Conservation (phyloP, 192 early-diverging fungal species). For the Linnemannia exigua region DNA sequence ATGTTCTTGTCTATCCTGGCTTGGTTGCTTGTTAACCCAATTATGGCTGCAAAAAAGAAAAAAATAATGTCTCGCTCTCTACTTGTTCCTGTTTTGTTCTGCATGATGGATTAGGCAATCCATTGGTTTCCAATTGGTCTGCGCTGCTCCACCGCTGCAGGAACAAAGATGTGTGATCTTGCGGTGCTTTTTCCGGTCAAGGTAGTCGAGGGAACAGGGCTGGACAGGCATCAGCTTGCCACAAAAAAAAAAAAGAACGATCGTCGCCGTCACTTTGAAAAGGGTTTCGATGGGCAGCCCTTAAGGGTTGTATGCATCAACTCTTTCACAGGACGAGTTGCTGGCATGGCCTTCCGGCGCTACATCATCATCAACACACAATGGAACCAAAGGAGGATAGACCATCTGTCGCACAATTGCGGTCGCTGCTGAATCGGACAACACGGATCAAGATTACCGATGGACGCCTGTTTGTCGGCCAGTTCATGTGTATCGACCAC, state of each 20-base stretch:
- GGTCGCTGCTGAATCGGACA: constrained; percentile 66
- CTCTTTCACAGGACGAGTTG: too few species aligned
- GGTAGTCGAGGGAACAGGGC: too few species aligned
- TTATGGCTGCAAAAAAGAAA: neutral
- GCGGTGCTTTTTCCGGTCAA: too few species aligned
- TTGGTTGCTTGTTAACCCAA: neutral
- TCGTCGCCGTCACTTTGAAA: too few species aligned
- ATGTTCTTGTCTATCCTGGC: too few species aligned
- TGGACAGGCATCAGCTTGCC: too few species aligned
- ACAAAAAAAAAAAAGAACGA: too few species aligned
- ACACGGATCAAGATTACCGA: constrained; percentile 73
- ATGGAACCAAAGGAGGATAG: constrained; percentile 47
- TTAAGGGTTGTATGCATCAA: too few species aligned
- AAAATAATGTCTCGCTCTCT: neutral
- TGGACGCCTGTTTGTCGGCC: constrained; percentile 75
- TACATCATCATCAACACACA: neutral
- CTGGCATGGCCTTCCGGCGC: too few species aligned
- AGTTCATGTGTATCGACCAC: constrained; percentile 83
- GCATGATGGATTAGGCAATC: constrained; percentile 4
- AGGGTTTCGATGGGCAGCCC: too few species aligned
- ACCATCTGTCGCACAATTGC: constrained; percentile 60
- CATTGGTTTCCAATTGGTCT: neutral
- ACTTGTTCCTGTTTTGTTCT: neutral
- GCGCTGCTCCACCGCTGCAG: neutral
- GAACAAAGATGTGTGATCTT: neutral